These are phyloP conservation scores for Backusella parvicylindrica DNA, from an alignment of 192 early-diverging fungal genomes.

Conservation along the genomic window DNA sequence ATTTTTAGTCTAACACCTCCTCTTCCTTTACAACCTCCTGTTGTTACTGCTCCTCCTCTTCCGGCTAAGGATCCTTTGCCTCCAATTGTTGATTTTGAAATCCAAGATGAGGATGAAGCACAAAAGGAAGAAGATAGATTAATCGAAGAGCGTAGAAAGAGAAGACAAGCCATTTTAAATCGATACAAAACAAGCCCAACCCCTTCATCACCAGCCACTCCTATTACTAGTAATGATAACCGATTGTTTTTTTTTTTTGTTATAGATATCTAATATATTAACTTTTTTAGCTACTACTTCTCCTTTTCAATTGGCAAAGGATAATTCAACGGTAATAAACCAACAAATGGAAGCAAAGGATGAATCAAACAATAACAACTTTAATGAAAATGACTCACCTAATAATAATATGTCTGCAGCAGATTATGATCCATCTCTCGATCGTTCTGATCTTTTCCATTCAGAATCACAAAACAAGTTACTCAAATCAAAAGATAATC, in stretches of 20 bases:
- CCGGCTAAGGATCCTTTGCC: background rate
- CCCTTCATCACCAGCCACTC: background rate
- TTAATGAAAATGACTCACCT: constrained; percentile 28
- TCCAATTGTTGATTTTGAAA: constrained; percentile 14
- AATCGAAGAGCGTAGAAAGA: constrained; percentile 82
- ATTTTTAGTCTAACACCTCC: background rate
- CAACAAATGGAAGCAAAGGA: constrained; percentile 23
- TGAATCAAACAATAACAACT: constrained; percentile 30
- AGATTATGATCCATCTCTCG: constrained; percentile 80
- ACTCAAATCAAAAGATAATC: constrained; percentile 42
- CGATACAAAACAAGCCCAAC: constrained; percentile 48
- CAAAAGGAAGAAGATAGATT: constrained; percentile 75
- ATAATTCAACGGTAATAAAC: constrained; percentile 17
- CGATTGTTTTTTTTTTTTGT: too few species aligned
- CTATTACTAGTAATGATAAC: background rate
- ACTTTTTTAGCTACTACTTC: constrained; percentile 8
- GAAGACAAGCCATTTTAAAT: constrained; percentile 71
- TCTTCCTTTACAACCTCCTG: background rate
- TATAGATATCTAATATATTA: too few species aligned
- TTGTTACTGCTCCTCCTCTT: background rate
- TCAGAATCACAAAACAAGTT: constrained; percentile 43
- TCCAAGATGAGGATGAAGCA: constrained; percentile 41
- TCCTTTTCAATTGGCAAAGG: constrained; percentile 35
- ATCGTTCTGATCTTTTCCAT: constrained; percentile 68
- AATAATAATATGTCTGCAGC: constrained; percentile 51